Evolutionary conservation across 345 rosid genomes (phyloP).

Genomic region (Brassica carinata): DNA sequence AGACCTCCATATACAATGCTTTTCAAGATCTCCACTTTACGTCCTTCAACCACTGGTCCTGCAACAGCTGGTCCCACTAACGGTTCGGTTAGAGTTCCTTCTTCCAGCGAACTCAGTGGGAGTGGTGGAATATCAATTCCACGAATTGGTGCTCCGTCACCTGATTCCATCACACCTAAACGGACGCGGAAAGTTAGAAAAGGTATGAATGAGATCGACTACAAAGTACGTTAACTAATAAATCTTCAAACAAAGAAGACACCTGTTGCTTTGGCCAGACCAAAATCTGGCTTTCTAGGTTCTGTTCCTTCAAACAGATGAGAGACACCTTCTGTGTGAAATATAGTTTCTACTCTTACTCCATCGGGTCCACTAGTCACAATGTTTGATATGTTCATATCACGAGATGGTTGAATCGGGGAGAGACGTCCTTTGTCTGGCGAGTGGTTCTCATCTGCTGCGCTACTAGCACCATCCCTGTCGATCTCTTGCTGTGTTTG

Average conservation of each 20-base stretch:
- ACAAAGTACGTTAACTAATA: neutral
- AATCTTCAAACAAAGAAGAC: constrained; percentile 8
- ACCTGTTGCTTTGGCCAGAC: constrained; percentile 17
- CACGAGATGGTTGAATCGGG: constrained; percentile 30
- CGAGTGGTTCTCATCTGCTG: constrained; percentile 19
- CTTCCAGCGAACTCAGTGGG: constrained; percentile 24
- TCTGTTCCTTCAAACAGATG: constrained; percentile 30
- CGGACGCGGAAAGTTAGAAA: neutral
- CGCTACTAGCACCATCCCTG: constrained; percentile 7
- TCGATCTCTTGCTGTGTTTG: constrained; percentile 17
- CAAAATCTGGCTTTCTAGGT: constrained; percentile 11
- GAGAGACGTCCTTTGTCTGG: constrained; percentile 26
- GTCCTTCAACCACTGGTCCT: constrained; percentile 29
- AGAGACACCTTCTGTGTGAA: constrained; percentile 27
- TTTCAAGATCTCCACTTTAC: constrained; percentile 63
- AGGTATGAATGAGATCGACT: neutral
- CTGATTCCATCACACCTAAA: constrained; percentile 22
- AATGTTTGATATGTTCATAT: constrained; percentile 17
- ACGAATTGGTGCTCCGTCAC: constrained; percentile 11
- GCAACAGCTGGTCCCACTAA: constrained; percentile 15
- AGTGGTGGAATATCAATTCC: constrained; percentile 17
- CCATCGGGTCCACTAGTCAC: constrained; percentile 32
- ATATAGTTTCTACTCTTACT: constrained; percentile 22
- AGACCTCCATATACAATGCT: constrained; percentile 92
- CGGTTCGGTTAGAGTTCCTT: constrained; percentile 23